phyloP scores from a whole-genome alignment of 2,329 filamentous ascomycete species.

The Anthostomella pinea region DNA sequence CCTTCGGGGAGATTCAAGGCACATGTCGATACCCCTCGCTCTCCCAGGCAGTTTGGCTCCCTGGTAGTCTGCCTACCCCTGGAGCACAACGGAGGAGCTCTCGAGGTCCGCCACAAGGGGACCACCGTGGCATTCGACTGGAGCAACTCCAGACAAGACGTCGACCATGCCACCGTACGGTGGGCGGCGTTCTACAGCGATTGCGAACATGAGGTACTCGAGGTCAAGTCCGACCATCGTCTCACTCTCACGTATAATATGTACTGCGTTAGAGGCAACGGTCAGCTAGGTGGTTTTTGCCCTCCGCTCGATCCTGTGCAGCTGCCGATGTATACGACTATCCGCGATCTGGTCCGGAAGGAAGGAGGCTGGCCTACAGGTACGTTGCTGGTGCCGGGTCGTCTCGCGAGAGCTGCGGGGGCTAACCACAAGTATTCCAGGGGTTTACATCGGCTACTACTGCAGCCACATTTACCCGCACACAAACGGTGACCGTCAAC shows the following conservation, averaged over 20 bases:
- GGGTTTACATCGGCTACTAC: too few relatives aligned
- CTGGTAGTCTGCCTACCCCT: slow-evolving; percentile 50
- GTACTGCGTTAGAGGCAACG: slow-evolving; percentile 36
- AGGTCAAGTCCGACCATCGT: slow-evolving; percentile 49
- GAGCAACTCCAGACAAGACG: slow-evolving; percentile 20
- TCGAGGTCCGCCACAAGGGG: slow-evolving; percentile 43
- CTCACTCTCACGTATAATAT: slow-evolving; percentile 61
- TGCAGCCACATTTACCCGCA: too few relatives aligned
- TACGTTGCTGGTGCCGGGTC: too few relatives aligned
- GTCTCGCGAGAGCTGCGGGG: too few relatives aligned
- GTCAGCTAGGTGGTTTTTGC: slow-evolving; percentile 5
- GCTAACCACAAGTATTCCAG: too few relatives aligned
- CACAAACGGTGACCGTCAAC: too few relatives aligned
- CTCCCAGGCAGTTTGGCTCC: slow-evolving; percentile 47
- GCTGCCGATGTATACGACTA: slow-evolving; percentile 5
- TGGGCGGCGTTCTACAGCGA: slow-evolving; percentile 55
- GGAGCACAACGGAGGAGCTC: slow-evolving; percentile 38
- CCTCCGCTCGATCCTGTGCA: slow-evolving; percentile 1
- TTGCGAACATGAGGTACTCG: slow-evolving; percentile 50
- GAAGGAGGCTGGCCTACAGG: background rate
- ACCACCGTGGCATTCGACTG: too few relatives aligned
- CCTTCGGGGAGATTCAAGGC: slow-evolving; percentile 49
- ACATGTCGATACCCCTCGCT: slow-evolving; percentile 53
- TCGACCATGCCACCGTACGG: slow-evolving; percentile 18
- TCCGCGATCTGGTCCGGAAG: background rate